Evolutionary conservation across 2,329 filamentous ascomycete genomes (phyloP).

Genomic region (Fusarium proliferatum): DNA sequence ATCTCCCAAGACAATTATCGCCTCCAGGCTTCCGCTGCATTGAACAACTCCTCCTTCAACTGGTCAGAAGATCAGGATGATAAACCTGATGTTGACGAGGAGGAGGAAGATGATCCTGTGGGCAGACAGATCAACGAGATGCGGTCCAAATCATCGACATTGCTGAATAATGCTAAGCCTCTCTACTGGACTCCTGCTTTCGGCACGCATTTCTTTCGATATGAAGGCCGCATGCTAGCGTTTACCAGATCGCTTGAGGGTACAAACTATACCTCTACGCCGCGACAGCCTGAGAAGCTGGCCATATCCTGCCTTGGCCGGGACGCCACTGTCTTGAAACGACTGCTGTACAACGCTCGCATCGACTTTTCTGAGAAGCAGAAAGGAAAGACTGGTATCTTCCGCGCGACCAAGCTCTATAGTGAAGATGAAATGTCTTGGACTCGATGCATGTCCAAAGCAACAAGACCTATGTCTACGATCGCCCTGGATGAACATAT

Average conservation of each 20-base stretch:
- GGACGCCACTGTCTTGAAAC: constrained; percentile 4
- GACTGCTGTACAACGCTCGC: constrained; percentile 11
- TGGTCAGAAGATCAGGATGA: background rate
- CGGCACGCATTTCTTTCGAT: constrained; percentile 15
- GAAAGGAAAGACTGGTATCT: constrained; percentile 13
- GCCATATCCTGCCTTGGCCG: constrained; percentile 18
- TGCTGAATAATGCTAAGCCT: background rate
- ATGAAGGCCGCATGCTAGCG: background rate
- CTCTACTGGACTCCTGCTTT: constrained; percentile 12
- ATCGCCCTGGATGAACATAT: constrained; percentile 12
- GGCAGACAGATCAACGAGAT: background rate
- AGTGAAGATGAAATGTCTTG: background rate
- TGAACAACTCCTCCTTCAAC: background rate
- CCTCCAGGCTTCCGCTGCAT: background rate
- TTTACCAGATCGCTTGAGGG: constrained; percentile 6
- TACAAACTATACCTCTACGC: background rate
- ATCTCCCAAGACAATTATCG: constrained; percentile 12
- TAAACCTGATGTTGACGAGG: background rate
- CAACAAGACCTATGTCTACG: constrained; percentile 15
- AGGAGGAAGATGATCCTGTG: background rate
- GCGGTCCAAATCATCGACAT: background rate
- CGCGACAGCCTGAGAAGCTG: background rate
- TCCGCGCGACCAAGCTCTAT: background rate
- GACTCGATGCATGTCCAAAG: constrained; percentile 19
- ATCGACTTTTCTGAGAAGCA: constrained; percentile 6